Evolutionary conservation across 352 stramenopile genomes (phyloP), one percentile per base, ranked within the genome.

Genomic region (Blastocystis sp.): DNA sequence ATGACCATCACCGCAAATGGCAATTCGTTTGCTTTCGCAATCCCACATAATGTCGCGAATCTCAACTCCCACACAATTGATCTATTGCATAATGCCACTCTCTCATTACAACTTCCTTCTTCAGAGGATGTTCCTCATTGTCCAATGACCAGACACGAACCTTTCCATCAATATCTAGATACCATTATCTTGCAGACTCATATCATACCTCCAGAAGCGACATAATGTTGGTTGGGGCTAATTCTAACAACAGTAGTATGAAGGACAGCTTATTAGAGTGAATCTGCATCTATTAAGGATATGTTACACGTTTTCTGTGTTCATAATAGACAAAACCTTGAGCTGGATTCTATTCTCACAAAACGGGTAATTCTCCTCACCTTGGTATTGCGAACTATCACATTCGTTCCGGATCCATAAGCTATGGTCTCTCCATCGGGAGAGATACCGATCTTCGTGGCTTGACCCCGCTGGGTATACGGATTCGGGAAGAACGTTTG

Each of bases 41-140:
- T 96, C 93, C 93, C 93, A 95, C 24, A 91, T 91, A 80, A 96
- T 77, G 89, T 96, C 93, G 89, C 95, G 95, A 87, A 96, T 93
- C 90, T 95, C 93, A 5, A 93, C 93, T 0, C 92, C 93, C 73
- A 95, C 19, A 15, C 35, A 89, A 15, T 51, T 22, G 17, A 80
- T 77, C 73, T 82, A 68, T 13, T 3, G n/a, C 1, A 19, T 64
- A 1, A 30, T 40, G 2, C 6, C 44, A 17, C 22, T 9, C 13
- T 66, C 24, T 1, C 24, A 24, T 9, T 30, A 24, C 22, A 15
- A 82, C 73, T 60, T 89, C 78, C 57, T 89, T 89, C 58, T 89
- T 89, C 35, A 89, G 48, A 9, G 68, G 62, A 69, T 89, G 78
- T 56, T 89, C 78, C 3, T 77, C 60, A 42, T 89, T 89, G 48